Evolutionary conservation across 495 filamentous ascomycete genomes (phyloP), one percentile per base, ranked within the genome.

Genomic region (Aspergillus nidulans): DNA sequence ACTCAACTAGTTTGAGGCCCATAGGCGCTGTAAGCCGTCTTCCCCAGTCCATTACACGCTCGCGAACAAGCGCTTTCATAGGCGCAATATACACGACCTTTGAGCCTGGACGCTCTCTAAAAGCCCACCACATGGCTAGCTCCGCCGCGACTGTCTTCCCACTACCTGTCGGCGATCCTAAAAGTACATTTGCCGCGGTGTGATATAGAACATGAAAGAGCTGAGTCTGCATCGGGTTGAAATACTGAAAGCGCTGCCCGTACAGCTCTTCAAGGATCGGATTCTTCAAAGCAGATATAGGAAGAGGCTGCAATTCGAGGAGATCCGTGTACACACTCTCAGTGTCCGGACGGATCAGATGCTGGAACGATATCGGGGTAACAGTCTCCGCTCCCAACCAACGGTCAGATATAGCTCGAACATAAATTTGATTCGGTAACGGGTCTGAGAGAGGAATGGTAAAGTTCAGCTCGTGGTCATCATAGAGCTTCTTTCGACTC

Each of bases 51-150:
- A 94, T 86, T 19, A 99, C 94, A 66, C 94, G 87, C 68, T 99
- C 94, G 9, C 94, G 87, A 43, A 99, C 94, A 30, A 99, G 84
- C 2, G 94, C 94, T 65, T 99, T 99, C 94, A 99, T 99, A 0
- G 94, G 94, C 3, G 94, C 94, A 61, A 99, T 97, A 63, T 99
- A 99, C 21, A 99, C 92, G 1, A 99, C 92, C 72, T 99, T 99
- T 3, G 90, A 96, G 2, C 92, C 91, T 1, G 95, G 95, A 38
- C 87, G 89, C 67, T 97, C 92, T 10, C 92, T 85, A 71, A 99
- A 97, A 6, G 95, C 91, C 92, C 91, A 96, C 94, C 94, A 99
- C 95, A 99, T 97, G n/a, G 95, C 95, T 49, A 99, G 67, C 64
- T 99, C 94, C 26, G 87, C 89, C 13, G 94, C 94, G 26, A 99